Conservation (phyloP, 805 yeast genomes). For the Jamesozyma rosinii region DNA sequence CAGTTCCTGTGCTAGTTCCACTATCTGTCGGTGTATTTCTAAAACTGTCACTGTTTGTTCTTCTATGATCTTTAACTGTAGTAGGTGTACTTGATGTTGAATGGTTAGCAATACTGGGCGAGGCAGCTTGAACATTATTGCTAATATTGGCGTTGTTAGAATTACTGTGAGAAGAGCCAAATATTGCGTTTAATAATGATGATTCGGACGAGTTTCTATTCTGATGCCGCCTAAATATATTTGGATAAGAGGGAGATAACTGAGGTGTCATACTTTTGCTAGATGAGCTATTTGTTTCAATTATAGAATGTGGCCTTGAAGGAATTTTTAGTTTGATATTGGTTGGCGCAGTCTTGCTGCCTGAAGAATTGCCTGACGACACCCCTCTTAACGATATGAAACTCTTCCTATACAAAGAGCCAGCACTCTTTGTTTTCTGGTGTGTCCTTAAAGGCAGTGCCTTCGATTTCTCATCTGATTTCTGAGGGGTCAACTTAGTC, state of each 20-base stretch:
- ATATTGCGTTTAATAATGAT: conserved; percentile 33
- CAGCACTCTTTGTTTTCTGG: conserved; percentile 25
- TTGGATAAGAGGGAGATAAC: conserved; percentile 28
- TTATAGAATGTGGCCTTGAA: conserved; percentile 18
- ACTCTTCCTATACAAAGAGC: conserved; percentile 30
- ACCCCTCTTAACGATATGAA: conserved; percentile 27
- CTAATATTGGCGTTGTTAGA: not conserved
- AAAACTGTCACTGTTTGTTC: not conserved
- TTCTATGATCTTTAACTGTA: not conserved
- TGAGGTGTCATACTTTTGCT: conserved; percentile 19
- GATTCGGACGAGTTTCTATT: conserved; percentile 56
- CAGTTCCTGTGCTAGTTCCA: not conserved
- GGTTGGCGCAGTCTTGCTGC: not conserved
- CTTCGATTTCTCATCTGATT: conserved; percentile 23
- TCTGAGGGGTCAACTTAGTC: conserved; percentile 10
- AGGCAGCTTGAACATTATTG: not conserved
- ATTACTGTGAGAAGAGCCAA: conserved; percentile 17
- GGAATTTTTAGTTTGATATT: conserved; percentile 25
- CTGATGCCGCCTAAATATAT: conserved; percentile 54
- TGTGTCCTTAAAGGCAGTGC: conserved; percentile 13
- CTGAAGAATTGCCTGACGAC: not conserved
- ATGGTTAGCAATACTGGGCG: not conserved
- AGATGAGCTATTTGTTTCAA: conserved; percentile 10
- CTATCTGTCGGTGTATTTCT: not conserved
- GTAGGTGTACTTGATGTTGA: not conserved